Percentiles rank a stretch among this genome's conserved stretches.
These are phyloP conservation scores for Sclerotinia nivalis DNA, from an alignment of 2,329 filamentous ascomycete species.

Conservation along the genomic window DNA sequence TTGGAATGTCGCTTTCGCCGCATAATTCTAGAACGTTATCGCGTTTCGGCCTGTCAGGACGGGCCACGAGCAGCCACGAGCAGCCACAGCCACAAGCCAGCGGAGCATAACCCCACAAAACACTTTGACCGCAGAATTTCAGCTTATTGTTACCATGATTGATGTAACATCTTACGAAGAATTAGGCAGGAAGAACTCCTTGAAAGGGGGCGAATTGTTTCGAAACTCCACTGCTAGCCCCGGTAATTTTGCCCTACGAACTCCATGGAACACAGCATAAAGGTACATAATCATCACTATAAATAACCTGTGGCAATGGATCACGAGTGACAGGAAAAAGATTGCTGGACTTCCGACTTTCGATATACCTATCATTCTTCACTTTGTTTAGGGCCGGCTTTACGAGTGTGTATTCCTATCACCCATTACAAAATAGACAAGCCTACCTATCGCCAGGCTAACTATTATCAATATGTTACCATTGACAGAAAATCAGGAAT, in stretches of 20 bases:
- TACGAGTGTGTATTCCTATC: constrained; percentile 1
- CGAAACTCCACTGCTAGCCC: constrained; percentile 25
- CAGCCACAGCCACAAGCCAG: not conserved
- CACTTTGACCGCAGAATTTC: not conserved
- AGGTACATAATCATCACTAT: not conserved
- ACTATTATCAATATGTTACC: constrained; percentile 22
- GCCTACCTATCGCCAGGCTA: not conserved
- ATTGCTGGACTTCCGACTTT: not conserved
- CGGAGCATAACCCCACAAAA: not conserved
- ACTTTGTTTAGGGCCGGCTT: not conserved
- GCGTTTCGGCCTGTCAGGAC: constrained; percentile 15
- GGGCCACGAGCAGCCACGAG: not conserved
- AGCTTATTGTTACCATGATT: not conserved
- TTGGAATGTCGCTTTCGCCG: not conserved
- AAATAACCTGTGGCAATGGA: not conserved
- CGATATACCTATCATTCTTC: not conserved
- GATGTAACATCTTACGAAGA: not conserved
- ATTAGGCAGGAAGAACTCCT: not conserved
- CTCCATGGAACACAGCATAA: not conserved
- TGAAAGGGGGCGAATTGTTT: constrained; percentile 25
- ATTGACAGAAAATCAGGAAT: constrained; percentile 29
- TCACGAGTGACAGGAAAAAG: not conserved
- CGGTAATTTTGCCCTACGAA: constrained; percentile 25
- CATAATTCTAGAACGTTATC: not conserved
- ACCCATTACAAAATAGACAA: not conserved